A percentile compares a stretch with the other conserved stretches of the same genome.
phyloP scores from a whole-genome alignment of 1,139 yeast species.

The Trichomonascaceae sp. region DNA sequence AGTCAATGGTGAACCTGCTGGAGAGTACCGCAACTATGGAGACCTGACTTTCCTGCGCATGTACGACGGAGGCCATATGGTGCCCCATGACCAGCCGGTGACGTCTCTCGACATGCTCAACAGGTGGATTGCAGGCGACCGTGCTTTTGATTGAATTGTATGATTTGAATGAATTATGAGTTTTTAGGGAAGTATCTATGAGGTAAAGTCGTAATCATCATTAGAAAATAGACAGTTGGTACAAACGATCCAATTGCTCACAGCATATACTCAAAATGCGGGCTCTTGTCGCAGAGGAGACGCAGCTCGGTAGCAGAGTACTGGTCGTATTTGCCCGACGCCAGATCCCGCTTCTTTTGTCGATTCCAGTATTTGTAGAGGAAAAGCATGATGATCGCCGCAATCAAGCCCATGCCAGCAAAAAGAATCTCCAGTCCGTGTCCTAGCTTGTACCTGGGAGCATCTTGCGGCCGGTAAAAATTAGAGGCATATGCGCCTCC shows the following conservation, averaged over 20 bases:
- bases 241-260: not conserved
- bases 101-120: slow-evolving; percentile 62
- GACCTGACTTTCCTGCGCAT: slow-evolving; percentile 51
- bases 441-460: slow-evolving; percentile 23
- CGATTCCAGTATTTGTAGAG: slow-evolving; percentile 17
- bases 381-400: slow-evolving; percentile 5
- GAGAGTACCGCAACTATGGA: slow-evolving; percentile 39
- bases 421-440: slow-evolving; percentile 19
- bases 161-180: too few relatives aligned
- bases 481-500: slow-evolving; percentile 31
- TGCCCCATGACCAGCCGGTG: slow-evolving; percentile 70
- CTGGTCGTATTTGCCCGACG: slow-evolving; percentile 20
- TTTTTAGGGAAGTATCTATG: too few relatives aligned
- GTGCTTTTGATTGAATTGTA: slow-evolving; percentile 18
- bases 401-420: slow-evolving; percentile 8
- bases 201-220: too few relatives aligned
- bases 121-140: slow-evolving; percentile 43
- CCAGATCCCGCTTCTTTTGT: slow-evolving; percentile 13
- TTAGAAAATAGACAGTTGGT: too few relatives aligned
- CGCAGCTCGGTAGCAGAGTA: slow-evolving; percentile 17
- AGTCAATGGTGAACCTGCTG: slow-evolving; percentile 41
- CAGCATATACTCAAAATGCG: slow-evolving; percentile 13
- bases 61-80: slow-evolving; percentile 59
- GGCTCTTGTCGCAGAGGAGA: slow-evolving; percentile 26
- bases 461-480: slow-evolving; percentile 23